Evolutionary conservation across 306 rosid genomes (phyloP).

Genomic region (Acacia crassicarpa): DNA sequence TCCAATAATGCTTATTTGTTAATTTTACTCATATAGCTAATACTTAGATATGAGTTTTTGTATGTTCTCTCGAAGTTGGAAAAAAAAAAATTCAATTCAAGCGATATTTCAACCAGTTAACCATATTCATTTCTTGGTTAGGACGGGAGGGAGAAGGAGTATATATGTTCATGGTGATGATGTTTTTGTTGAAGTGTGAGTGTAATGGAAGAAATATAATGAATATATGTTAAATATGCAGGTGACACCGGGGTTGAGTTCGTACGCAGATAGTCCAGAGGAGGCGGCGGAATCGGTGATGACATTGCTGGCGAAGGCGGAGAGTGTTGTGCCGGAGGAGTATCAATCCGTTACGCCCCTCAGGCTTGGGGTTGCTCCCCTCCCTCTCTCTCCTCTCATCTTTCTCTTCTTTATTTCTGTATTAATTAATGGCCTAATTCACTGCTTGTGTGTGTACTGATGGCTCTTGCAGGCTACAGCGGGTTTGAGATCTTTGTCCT

Average conservation of each 20-base stretch:
- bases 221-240: not conserved
- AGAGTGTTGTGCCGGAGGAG: slow-evolving; percentile 49
- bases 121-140: no score
- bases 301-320: slow-evolving; percentile 42
- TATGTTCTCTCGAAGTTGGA: no score
- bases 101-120: no score
- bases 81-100: no score
- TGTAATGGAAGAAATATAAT: no score
- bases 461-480: not conserved
- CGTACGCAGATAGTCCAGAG: slow-evolving; percentile 45
- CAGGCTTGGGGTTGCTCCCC: slow-evolving; percentile 50
- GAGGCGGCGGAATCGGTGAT: slow-evolving; percentile 53
- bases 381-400: not conserved
- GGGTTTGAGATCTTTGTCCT: slow-evolving; percentile 39
- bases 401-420: not conserved
- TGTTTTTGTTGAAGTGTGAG: not conserved
- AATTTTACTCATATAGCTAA: no score
- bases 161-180: no score
- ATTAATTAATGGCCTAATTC: not conserved
- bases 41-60: no score
- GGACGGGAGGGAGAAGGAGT: no score
- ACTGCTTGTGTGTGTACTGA: no score
- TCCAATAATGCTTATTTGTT: no score
- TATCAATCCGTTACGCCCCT: slow-evolving; percentile 52
- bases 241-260: slow-evolving; percentile 56